phyloP scores from a whole-genome alignment of 202 grass and related monocot species.

The Brachypodium distachyon region DNA sequence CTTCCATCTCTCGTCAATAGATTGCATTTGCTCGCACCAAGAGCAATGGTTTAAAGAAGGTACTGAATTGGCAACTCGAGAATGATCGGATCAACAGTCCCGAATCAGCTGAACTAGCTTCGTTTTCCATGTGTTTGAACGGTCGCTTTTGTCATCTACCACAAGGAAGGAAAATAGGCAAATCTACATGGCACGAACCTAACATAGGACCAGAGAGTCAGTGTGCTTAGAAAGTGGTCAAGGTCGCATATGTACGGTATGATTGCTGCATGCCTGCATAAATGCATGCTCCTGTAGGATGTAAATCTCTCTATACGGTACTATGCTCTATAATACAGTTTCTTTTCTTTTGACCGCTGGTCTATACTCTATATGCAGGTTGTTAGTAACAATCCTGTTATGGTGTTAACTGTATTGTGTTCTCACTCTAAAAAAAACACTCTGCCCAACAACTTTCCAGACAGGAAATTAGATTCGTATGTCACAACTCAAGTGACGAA shows the following conservation, averaged over 20 bases:
- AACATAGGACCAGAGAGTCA: neutral
- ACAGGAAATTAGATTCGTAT: neutral
- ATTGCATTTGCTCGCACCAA: neutral
- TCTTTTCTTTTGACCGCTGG: too few species aligned
- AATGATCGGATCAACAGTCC: neutral
- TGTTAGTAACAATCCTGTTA: neutral
- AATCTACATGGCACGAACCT: neutral
- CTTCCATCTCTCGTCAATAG: neutral
- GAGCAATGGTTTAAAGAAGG: neutral
- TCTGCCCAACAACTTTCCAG: neutral
- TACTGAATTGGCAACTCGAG: neutral
- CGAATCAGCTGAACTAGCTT: neutral
- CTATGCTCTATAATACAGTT: too few species aligned
- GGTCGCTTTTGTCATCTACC: neutral
- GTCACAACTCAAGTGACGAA: neutral
- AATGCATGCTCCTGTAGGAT: too few species aligned
- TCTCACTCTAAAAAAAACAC: neutral
- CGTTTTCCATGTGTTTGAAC: neutral
- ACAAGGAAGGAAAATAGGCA: neutral
- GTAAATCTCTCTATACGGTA: too few species aligned
- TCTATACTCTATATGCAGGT: too few species aligned
- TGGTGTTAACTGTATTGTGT: neutral
- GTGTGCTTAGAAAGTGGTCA: too few species aligned
- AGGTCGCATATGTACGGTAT: too few species aligned
- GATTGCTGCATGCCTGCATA: too few species aligned